phyloP scores from a whole-genome alignment of 495 filamentous ascomycete genomes.

The Penicillium alfredii region DNA sequence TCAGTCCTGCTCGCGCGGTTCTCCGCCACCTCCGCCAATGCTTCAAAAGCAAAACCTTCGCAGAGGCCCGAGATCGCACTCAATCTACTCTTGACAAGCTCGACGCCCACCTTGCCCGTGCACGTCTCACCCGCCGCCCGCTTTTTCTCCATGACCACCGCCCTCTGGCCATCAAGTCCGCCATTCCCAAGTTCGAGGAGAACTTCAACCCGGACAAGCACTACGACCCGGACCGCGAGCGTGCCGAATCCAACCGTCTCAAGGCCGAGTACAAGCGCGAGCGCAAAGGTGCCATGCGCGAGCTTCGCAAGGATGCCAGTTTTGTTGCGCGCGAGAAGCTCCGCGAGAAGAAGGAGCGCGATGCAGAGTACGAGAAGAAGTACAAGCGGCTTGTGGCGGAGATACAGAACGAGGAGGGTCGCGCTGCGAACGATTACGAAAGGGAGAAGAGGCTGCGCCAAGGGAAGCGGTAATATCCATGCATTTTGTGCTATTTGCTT shows the following conservation, averaged over 20 bases:
- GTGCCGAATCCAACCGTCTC: conserved; percentile 73
- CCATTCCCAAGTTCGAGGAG: conserved; percentile 95
- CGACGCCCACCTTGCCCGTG: conserved; percentile 42
- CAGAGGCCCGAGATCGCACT: conserved; percentile 30
- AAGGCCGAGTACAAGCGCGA: conserved; percentile 89
- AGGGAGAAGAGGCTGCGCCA: conserved; percentile 66
- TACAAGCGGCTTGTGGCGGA: conserved; percentile 85
- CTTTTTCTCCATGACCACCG: conserved; percentile 85
- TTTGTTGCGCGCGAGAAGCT: conserved; percentile 88
- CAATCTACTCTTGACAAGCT: conserved; percentile 38
- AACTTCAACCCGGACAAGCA: conserved; percentile 88
- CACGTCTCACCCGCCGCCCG: conserved; percentile 61
- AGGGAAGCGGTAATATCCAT: conserved; percentile 47
- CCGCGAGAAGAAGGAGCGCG: conserved; percentile 84
- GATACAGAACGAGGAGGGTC: conserved; percentile 90
- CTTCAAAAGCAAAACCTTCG: conserved; percentile 47
- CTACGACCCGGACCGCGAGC: conserved; percentile 89
- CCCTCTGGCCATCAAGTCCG: conserved; percentile 79
- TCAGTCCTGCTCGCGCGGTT: conserved; percentile 52
- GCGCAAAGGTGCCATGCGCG: conserved; percentile 88
- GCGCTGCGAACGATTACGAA: conserved; percentile 82
- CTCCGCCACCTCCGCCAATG: conserved; percentile 50
- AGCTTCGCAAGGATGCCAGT: conserved; percentile 87
- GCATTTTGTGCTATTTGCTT: conserved; percentile 2
- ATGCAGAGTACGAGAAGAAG: conserved; percentile 89